Conservation (phyloP, 2,329 filamentous ascomycete species). For the Colletotrichum incanum region DNA sequence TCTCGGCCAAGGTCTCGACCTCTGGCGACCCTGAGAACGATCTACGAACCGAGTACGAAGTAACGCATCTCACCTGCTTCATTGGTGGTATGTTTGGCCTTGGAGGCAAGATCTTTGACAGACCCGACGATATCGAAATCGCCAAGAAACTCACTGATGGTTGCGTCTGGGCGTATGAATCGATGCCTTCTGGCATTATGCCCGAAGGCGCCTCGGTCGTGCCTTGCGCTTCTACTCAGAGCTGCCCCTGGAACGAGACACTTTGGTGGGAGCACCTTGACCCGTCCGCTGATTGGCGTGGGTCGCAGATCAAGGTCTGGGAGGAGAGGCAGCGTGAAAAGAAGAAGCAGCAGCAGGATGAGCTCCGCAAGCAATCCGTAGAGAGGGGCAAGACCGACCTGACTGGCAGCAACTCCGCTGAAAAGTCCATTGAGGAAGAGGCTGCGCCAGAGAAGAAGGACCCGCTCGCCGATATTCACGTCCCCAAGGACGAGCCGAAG, state of each 20-base stretch:
- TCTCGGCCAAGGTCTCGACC: conserved; percentile 76
- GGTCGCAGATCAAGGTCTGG: conserved; percentile 61
- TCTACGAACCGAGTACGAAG: conserved; percentile 69
- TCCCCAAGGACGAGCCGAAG: conserved; percentile 38
- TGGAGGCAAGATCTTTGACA: conserved; percentile 74
- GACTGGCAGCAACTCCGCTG: not conserved
- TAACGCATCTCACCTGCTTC: conserved; percentile 77
- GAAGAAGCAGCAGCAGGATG: conserved; percentile 50
- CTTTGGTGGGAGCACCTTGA: conserved; percentile 67
- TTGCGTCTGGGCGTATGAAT: conserved; percentile 79
- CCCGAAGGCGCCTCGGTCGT: conserved; percentile 68
- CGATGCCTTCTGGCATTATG: conserved; percentile 75
- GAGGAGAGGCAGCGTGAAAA: conserved; percentile 58
- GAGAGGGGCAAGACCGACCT: conserved; percentile 19
- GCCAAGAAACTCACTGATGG: conserved; percentile 77
- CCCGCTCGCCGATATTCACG: conserved; percentile 28
- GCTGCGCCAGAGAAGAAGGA: conserved; percentile 22
- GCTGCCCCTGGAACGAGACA: conserved; percentile 70
- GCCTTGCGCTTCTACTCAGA: conserved; percentile 63
- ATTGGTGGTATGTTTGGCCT: conserved; percentile 80
- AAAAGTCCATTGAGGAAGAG: conserved; percentile 1
- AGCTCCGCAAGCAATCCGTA: conserved; percentile 43
- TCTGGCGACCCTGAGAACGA: conserved; percentile 59
- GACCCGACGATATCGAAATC: conserved; percentile 73
- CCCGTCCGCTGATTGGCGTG: conserved; percentile 60